Base-by-base conservation (phyloP, 148 eudicot genomes). In the Pharnaceum exiguum region DNA sequence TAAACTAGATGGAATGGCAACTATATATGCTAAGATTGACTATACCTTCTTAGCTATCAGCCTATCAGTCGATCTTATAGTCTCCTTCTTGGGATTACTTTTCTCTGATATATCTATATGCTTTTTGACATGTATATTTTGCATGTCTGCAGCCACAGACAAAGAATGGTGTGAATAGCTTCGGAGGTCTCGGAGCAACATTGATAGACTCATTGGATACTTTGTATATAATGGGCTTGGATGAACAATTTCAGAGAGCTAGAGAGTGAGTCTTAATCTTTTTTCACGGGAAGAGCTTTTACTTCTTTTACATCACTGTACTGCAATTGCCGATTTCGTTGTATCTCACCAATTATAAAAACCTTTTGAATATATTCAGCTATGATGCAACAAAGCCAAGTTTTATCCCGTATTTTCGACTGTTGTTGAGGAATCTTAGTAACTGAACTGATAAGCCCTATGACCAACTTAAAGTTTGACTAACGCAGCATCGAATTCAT, bases 151-250 rank as follows among this genome's bases (percentile, higher is more conserved):
- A 94, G 99, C 99, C 99, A 49, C 89, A 89, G 73, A 21, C 96
- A 39, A 83, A 81, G 80, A 81, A 43, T 66, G 99, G 99, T 46
- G 87, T 89, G 63, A 79, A 94, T 63, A 94, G 99, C 84, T 94
- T 94, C 65, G 99, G 99, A 53, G 99, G 99, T 69, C 95, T 94
- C 64, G 99, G 99, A 63, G 99, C 99, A 46, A 94, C 96, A 46
- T 53, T 94, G 51, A 65, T 94, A 64, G 99, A 94, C 73, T 74
- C 96, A 27, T 89, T 94, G 66, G 99, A 89, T 75, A 94, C 99
- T 17, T 64, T 94, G 79, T 89, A 89, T 58, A 89, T 94, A 65
- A 94, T 94, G 99, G 99, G 95, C 26, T 80, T 94, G 37, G 76
- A 86, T 39, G 99, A 94, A 52, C 93, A 94, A 73, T 94, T 94